Percentiles rank a stretch among this genome's conserved stretches.
Conservation (phyloP, 208 protist genomes). For the Trichomonas vaginalis region DNA sequence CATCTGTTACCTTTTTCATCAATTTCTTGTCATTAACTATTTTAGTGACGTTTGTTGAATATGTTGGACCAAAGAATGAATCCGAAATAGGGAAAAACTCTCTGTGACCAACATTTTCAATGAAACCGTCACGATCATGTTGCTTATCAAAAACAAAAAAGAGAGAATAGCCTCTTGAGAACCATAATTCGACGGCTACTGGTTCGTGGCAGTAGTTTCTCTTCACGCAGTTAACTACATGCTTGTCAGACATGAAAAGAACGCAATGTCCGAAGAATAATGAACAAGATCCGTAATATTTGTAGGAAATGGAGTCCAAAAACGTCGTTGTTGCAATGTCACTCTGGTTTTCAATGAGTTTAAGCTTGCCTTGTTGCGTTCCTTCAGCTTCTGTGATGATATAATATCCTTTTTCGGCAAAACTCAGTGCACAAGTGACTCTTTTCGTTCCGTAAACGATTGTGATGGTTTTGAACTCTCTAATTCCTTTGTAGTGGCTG, state of each 20-base stretch:
- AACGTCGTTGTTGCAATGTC: not conserved
- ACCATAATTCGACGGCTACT: not conserved
- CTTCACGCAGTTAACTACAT: not conserved
- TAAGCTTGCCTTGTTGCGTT: not conserved
- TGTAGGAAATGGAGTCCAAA: not conserved
- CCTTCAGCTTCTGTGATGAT: not conserved
- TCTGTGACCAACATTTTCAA: not conserved
- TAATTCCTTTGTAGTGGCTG: not conserved
- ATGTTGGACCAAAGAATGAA: not conserved
- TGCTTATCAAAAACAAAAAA: not conserved
- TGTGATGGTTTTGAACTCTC: not conserved
- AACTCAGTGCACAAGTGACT: not conserved
- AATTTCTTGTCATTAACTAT: not conserved
- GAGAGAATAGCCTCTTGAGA: not conserved
- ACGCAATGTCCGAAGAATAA: not conserved
- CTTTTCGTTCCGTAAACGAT: not conserved
- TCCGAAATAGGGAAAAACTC: not conserved
- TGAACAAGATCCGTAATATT: not conserved
- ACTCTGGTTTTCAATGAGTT: not conserved
- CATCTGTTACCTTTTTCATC: not conserved
- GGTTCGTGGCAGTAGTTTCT: not conserved
- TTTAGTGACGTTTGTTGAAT: not conserved
- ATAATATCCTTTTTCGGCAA: not conserved
- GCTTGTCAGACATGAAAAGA: not conserved
- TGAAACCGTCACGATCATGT: not conserved